Evolutionary conservation across 306 rosid genomes (phyloP).

Genomic region (Vicia faba): DNA sequence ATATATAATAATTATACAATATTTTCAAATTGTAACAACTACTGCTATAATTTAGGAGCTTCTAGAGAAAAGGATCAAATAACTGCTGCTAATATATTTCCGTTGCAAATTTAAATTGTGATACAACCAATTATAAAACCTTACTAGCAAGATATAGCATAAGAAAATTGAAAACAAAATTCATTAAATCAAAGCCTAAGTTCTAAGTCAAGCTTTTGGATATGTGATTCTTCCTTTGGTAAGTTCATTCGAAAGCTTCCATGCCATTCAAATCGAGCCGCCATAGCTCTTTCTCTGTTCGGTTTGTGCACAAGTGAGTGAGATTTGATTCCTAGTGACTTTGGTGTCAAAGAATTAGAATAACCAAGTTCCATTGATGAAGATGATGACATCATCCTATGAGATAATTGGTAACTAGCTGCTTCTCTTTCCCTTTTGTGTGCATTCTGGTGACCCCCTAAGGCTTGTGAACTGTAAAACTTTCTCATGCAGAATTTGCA

Average conservation of each 20-base stretch:
- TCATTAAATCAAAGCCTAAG: constrained; percentile 52
- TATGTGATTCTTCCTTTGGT: constrained; percentile 46
- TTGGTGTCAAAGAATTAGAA: constrained; percentile 28
- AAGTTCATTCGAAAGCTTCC: constrained; percentile 60
- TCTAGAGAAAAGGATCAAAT: no score
- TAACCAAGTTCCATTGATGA: no score
- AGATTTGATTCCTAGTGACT: constrained; percentile 58
- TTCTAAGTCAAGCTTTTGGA: constrained; percentile 59
- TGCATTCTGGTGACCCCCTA: constrained; percentile 87
- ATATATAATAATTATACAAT: no score
- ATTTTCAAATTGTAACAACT: no score
- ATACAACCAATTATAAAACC: no score
- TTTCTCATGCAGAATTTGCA: constrained; percentile 80
- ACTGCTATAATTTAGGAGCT: no score
- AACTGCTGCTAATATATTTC: no score
- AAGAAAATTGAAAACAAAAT: not conserved
- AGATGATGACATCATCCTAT: not conserved
- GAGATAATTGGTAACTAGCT: constrained; percentile 52
- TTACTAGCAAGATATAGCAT: no score
- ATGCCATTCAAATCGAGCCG: constrained; percentile 48
- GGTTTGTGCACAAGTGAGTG: constrained; percentile 66
- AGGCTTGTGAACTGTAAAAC: constrained; percentile 73
- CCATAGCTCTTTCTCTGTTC: constrained; percentile 43
- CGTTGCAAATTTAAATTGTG: no score
- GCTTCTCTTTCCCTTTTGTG: constrained; percentile 80